Evolutionary conservation across 768 basidiomycete species (phyloP).

Genomic region (Termitomyces sp.): DNA sequence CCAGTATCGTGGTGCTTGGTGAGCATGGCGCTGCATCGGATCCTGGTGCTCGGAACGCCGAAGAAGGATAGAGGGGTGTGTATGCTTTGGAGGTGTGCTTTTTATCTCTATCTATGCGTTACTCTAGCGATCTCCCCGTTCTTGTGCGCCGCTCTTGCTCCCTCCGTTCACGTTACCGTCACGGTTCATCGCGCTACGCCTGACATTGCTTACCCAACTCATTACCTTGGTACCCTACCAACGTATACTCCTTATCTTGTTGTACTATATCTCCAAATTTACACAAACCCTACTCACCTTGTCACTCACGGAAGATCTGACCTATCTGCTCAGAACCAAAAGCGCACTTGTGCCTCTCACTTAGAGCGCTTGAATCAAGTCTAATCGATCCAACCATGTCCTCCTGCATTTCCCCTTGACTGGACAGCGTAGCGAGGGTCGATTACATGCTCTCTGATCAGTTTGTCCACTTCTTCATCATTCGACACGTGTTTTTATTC

Average conservation of each 20-base stretch:
- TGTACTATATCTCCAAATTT: background rate
- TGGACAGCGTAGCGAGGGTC: too few relatives aligned
- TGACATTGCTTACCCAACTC: background rate
- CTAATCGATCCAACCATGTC: too few relatives aligned
- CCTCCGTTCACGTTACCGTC: background rate
- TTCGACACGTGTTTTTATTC: too few relatives aligned
- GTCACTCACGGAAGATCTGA: background rate
- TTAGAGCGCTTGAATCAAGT: too few relatives aligned
- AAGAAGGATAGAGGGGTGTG: background rate
- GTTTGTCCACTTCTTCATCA: too few relatives aligned
- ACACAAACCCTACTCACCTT: background rate
- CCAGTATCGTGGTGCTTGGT: background rate
- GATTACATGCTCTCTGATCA: too few relatives aligned
- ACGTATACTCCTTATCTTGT: background rate
- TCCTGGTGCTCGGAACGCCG: background rate
- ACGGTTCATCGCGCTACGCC: too few relatives aligned
- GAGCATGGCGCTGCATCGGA: background rate
- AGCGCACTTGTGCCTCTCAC: background rate
- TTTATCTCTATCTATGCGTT: background rate
- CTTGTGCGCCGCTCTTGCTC: background rate
- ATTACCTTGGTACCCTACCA: background rate
- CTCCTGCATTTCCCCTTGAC: too few relatives aligned
- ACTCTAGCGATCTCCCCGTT: background rate
- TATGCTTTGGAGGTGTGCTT: background rate
- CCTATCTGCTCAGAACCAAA: background rate